phyloP scores from a whole-genome alignment of 768 basidiomycete genomes.

The Xanthoconium purpureum region DNA sequence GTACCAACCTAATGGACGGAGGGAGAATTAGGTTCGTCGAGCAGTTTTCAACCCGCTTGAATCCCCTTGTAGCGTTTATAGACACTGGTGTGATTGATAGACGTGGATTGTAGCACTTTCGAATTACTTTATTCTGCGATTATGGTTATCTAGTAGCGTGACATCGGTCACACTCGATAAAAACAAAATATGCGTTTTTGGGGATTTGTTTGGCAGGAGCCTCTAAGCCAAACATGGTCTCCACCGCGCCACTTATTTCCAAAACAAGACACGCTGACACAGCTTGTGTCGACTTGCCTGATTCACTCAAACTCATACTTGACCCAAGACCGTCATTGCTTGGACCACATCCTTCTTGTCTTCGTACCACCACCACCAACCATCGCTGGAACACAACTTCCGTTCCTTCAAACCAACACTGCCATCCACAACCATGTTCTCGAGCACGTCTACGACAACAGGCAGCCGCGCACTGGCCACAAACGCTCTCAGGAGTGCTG shows the following conservation, averaged over 20 bases:
- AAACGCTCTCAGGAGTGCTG: constrained; percentile 64
- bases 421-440: constrained; percentile 44
- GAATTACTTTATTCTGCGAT: constrained; percentile 16
- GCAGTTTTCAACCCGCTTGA: constrained; percentile 4
- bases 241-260: constrained; percentile 12
- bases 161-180: constrained; percentile 16
- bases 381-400: not conserved
- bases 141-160: constrained; percentile 14
- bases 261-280: constrained; percentile 25
- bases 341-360: constrained; percentile 14
- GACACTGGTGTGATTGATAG: not conserved
- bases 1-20: constrained; percentile 44
- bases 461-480: constrained; percentile 57
- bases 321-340: constrained; percentile 3
- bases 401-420: not conserved
- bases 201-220: constrained; percentile 26
- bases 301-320: constrained; percentile 15
- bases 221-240: constrained; percentile 22
- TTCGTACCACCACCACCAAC: constrained; percentile 14
- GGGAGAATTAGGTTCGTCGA: constrained; percentile 21
- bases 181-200: not conserved
- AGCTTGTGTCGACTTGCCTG: constrained; percentile 17
- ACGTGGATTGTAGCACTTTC: constrained; percentile 1
- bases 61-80: constrained; percentile 2
- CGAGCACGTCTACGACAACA: constrained; percentile 56